Conservation (phyloP, 2,329 filamentous ascomycete genomes). For the Paecilomyces formosus region DNA sequence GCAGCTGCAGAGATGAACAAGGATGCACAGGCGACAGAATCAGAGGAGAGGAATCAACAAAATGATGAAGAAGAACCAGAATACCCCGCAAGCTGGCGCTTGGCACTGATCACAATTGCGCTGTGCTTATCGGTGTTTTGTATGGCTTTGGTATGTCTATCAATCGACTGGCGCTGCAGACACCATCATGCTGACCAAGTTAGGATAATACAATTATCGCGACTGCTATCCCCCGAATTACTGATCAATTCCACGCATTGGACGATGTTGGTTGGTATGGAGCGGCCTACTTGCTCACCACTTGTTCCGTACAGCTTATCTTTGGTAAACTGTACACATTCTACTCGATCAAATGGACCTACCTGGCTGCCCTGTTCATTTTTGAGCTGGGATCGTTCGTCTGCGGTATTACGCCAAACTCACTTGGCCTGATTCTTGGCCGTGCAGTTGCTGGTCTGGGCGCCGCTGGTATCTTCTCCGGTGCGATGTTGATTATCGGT, state of each 20-base stretch:
- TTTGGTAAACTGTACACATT: slow-evolving; percentile 39
- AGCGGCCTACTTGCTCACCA: slow-evolving; percentile 37
- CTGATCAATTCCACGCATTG: slow-evolving; percentile 40
- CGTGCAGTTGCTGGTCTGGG: slow-evolving; percentile 37
- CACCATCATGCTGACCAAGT: too few relatives aligned
- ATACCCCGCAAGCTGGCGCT: too few relatives aligned
- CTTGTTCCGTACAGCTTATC: slow-evolving; percentile 33
- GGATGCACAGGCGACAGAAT: too few relatives aligned
- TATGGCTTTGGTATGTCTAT: too few relatives aligned
- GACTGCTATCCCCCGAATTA: slow-evolving; percentile 42
- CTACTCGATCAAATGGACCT: slow-evolving; percentile 37
- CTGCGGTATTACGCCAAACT: slow-evolving; percentile 31
- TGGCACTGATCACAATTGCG: too few relatives aligned
- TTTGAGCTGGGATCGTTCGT: slow-evolving; percentile 37
- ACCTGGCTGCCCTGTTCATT: slow-evolving; percentile 29
- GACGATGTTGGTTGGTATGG: slow-evolving; percentile 44
- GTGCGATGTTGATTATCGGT: slow-evolving; percentile 27
- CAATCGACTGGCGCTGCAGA: too few relatives aligned
- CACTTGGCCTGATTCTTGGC: slow-evolving; percentile 31
- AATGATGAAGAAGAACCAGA: too few relatives aligned
- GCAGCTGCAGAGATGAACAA: too few relatives aligned
- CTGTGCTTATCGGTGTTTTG: too few relatives aligned
- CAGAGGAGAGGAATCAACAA: too few relatives aligned
- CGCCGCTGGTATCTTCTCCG: slow-evolving; percentile 30
- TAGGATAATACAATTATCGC: slow-evolving; percentile 38